Evolutionary conservation across 2,329 filamentous ascomycete species (phyloP).

Genomic region (Davidsoniella virescens): DNA sequence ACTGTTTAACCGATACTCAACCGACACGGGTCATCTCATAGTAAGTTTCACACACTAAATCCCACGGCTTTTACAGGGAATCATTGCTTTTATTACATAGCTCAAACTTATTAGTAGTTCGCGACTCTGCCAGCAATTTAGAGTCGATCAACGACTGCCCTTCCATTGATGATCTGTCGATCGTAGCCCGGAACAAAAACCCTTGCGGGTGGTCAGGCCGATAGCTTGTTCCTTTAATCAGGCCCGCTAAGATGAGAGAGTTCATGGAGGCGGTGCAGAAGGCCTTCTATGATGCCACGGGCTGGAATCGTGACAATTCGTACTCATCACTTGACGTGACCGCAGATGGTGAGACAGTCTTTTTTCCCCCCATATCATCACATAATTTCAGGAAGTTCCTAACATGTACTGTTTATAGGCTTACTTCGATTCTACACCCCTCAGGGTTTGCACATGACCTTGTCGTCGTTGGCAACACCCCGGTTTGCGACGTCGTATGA

Average conservation of each 20-base stretch:
- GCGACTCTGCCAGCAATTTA: too few relatives aligned
- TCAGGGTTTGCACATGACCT: slow-evolving; percentile 63
- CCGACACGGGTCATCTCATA: too few relatives aligned
- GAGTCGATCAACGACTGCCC: too few relatives aligned
- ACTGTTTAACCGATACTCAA: too few relatives aligned
- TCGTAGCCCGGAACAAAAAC: too few relatives aligned
- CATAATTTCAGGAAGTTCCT: background rate
- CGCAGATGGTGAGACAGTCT: slow-evolving; percentile 45
- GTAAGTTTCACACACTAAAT: too few relatives aligned
- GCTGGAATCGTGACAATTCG: slow-evolving; percentile 84
- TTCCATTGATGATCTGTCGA: too few relatives aligned
- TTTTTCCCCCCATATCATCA: slow-evolving; percentile 9
- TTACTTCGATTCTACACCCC: slow-evolving; percentile 82
- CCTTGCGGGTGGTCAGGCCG: too few relatives aligned
- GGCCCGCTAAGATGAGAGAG: slow-evolving; percentile 51
- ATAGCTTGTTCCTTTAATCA: too few relatives aligned
- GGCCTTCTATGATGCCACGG: slow-evolving; percentile 71
- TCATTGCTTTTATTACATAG: too few relatives aligned
- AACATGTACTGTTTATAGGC: slow-evolving; percentile 30
- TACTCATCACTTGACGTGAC: slow-evolving; percentile 77
- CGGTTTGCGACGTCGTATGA: slow-evolving; percentile 93
- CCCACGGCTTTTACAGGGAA: too few relatives aligned
- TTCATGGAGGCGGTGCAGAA: slow-evolving; percentile 96
- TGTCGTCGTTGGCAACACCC: slow-evolving; percentile 80
- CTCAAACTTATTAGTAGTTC: too few relatives aligned